Percentiles rank a stretch among this genome's conserved stretches.
Evolutionary conservation across 352 stramenopile genomes (phyloP).

Genomic region (Globisporangium nagaii): DNA sequence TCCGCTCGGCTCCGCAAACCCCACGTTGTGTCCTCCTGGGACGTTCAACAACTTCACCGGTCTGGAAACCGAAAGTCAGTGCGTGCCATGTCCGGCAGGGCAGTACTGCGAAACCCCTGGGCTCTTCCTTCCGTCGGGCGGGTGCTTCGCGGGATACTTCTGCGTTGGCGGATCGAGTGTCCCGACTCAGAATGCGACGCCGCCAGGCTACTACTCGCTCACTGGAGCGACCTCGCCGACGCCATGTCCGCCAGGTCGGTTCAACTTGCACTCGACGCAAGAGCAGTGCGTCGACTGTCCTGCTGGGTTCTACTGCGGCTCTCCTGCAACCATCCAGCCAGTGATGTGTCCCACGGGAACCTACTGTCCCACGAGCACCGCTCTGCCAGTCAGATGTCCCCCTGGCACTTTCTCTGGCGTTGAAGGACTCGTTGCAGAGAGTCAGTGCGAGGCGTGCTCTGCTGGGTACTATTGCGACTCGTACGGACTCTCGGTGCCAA

Average conservation of each 20-base stretch:
- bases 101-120: slow-evolving; percentile 74
- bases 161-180: slow-evolving; percentile 53
- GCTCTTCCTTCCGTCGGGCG: slow-evolving; percentile 53
- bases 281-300: slow-evolving; percentile 58
- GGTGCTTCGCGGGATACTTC: slow-evolving; percentile 78
- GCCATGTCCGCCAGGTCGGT: slow-evolving; percentile 51
- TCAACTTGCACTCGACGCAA: slow-evolving; percentile 53
- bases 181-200: slow-evolving; percentile 51
- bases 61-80: slow-evolving; percentile 65
- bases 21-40: slow-evolving; percentile 61
- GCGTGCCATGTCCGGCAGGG: slow-evolving; percentile 69
- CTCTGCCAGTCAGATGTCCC: slow-evolving; percentile 53
- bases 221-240: slow-evolving; percentile 33
- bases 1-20: slow-evolving; percentile 49
- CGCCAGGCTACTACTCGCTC: slow-evolving; percentile 45
- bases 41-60: slow-evolving; percentile 75
- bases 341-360: slow-evolving; percentile 49
- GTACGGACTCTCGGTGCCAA: slow-evolving; percentile 47
- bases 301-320: slow-evolving; percentile 65
- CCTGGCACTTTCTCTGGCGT: slow-evolving; percentile 51
- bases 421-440: slow-evolving; percentile 51
- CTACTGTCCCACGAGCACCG: slow-evolving; percentile 59
- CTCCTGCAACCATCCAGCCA: slow-evolving; percentile 42
- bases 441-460: slow-evolving; percentile 78
- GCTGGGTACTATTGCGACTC: slow-evolving; percentile 87